A percentile compares a stretch with the other conserved stretches of the same genome.
Evolutionary conservation across 805 yeast species (phyloP).

Genomic region (Candida argentea): DNA sequence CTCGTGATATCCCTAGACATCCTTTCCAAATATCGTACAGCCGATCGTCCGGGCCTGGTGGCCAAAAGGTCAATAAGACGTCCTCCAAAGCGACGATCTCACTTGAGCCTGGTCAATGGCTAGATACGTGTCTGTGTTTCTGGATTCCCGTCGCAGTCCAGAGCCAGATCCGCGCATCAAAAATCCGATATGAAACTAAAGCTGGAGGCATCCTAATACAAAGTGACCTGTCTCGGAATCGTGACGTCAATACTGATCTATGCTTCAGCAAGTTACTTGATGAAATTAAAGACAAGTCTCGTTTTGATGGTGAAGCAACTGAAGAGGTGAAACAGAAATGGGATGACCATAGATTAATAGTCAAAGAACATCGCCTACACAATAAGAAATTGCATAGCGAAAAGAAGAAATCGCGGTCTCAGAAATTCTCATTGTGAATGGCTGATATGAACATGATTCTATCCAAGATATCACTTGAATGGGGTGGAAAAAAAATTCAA

Average conservation of each 20-base stretch:
- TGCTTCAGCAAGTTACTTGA: conserved; percentile 52
- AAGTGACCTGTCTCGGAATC: conserved; percentile 48
- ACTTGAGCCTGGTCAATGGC: conserved; percentile 34
- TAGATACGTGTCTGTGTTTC: conserved; percentile 22
- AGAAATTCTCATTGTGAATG: conserved; percentile 19
- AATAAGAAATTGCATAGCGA: conserved; percentile 29
- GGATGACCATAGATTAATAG: conserved; percentile 27
- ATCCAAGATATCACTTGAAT: too few relatives aligned
- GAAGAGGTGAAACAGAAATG: conserved; percentile 41
- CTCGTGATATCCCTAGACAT: conserved; percentile 31
- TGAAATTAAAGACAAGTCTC: conserved; percentile 38
- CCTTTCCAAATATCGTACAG: conserved; percentile 37
- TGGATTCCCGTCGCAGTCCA: conserved; percentile 56
- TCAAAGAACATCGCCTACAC: conserved; percentile 22
- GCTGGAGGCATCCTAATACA: conserved; percentile 48
- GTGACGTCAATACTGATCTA: conserved; percentile 44
- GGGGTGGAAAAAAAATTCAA: background rate
- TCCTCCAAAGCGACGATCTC: conserved; percentile 58
- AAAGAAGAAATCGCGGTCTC: conserved; percentile 26
- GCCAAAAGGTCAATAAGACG: conserved; percentile 75
- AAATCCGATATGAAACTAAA: conserved; percentile 46
- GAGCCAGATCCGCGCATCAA: conserved; percentile 25
- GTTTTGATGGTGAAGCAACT: conserved; percentile 38
- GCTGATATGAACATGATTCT: too few relatives aligned
- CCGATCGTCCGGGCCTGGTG: conserved; percentile 78